Base-by-base conservation (phyloP, 768 basidiomycete species). In the Podaxis sp. region DNA sequence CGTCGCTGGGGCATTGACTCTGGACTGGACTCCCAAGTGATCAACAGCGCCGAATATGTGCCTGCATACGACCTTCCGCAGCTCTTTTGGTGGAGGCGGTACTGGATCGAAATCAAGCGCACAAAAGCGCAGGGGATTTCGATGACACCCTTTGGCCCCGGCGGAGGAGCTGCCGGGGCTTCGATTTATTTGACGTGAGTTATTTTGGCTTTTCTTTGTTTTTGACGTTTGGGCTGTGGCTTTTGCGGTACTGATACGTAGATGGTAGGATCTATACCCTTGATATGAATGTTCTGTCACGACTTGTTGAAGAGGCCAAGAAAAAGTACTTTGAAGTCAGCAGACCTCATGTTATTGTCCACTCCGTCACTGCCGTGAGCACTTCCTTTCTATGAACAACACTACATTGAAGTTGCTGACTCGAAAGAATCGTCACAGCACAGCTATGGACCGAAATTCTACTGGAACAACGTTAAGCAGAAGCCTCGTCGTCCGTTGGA, bases 401-500 rank as follows among this genome's bases (percentile, higher is more conserved):
- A 39, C 9, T 38, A 2, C 17, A 28, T 38, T 22, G 28, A 17
- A n/a, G 19, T n/a, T 4, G n/a, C 22, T 19, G 30, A 38, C 13
- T 36, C 40, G 12, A 17, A 4, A 2, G 22, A 13, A 28, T 36
- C 24, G 24, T 38, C 1, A n/a, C 68, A 79, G 79, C 71, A 75
- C 9, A 76, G 73, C 57, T 78, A 73, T 64, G 77, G 77, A 13
- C 77, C 72, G 2, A 67, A 68, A 28, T 76, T 75, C 54, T 68
- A 73, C 6, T 84, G 83, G 83, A 78, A 70, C 22, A 78, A 72
- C 28, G 75, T 80, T 9, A 83, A 83, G 63, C 75, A 75, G 51
- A 86, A 85, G 68, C 67, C 74, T 1, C 78, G 83, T n/a, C 74
- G 85, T 5, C 80, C 84, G 0, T 71, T 86, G 19, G 81, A 70